A percentile compares a stretch with the other conserved stretches of the same genome.
phyloP scores from a whole-genome alignment of 345 rosid genomes.

The Eucalyptus cloeziana region DNA sequence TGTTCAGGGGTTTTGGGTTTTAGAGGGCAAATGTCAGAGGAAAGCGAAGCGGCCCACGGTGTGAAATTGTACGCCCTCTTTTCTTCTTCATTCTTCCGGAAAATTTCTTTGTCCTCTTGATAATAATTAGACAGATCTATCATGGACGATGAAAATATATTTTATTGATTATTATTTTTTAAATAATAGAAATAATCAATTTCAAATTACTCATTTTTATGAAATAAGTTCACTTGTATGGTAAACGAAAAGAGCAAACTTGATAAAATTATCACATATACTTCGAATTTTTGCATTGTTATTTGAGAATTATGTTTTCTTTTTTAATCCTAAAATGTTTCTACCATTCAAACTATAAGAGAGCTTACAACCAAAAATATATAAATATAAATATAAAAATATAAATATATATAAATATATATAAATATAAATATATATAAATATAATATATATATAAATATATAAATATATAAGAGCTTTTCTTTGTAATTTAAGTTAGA shows the following conservation, averaged over 20 bases:
- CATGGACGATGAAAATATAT: no score
- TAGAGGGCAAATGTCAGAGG: not conserved
- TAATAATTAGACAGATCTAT: no score
- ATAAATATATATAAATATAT: no score
- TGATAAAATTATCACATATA: not conserved
- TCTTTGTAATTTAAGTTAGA: not conserved
- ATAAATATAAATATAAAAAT: no score
- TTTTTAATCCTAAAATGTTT: not conserved
- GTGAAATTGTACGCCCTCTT: not conserved
- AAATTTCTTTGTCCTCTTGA: no score
- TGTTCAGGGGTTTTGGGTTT: not conserved
- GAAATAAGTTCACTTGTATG: not conserved
- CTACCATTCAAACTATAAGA: not conserved
- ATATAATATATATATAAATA: no score
- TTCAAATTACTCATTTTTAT: no score
- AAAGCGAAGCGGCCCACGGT: not conserved
- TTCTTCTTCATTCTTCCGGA: not conserved
- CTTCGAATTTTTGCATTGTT: not conserved
- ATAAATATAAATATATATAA: no score
- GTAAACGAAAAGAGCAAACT: not conserved
- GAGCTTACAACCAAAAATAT: no score
- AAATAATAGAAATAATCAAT: no score
- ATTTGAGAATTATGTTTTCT: not conserved
- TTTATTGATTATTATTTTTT: no score
- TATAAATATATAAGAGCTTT: no score